Conservation (phyloP, 164 flowering plant species). For the Vitis rupestris region DNA sequence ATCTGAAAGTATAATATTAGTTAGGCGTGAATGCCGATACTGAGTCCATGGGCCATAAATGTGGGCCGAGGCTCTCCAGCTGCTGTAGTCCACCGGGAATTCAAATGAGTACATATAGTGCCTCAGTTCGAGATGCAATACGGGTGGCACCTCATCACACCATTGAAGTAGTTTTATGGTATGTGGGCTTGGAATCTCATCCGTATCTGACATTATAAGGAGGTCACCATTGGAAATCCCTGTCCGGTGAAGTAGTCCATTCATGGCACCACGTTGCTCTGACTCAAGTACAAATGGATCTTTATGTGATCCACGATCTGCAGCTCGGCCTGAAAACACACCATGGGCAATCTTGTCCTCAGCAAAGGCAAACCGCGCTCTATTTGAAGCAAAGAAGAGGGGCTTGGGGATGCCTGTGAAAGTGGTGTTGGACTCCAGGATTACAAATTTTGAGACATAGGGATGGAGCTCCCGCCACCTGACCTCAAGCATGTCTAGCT, state of each 20-base stretch:
- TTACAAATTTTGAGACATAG: constrained; percentile 42
- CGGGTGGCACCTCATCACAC: constrained; percentile 50
- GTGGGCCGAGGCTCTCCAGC: constrained; percentile 50
- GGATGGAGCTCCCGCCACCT: constrained; percentile 53
- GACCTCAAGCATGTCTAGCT: constrained; percentile 54
- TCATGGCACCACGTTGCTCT: constrained; percentile 43
- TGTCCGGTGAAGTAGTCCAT: constrained; percentile 33
- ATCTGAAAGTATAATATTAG: constrained; percentile 40
- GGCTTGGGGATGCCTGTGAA: constrained; percentile 66
- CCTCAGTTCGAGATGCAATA: constrained; percentile 49
- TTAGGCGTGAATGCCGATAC: constrained; percentile 52
- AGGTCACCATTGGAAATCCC: constrained; percentile 48
- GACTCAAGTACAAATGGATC: constrained; percentile 48
- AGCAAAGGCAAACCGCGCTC: constrained; percentile 36
- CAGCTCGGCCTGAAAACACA: constrained; percentile 27
- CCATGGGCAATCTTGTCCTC: constrained; percentile 37
- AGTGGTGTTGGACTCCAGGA: constrained; percentile 57
- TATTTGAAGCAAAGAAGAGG: constrained; percentile 37
- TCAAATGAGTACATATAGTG: constrained; percentile 62
- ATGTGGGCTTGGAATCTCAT: constrained; percentile 60
- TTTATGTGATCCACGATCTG: constrained; percentile 15
- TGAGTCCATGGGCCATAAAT: constrained; percentile 27
- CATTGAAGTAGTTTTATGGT: constrained; percentile 46
- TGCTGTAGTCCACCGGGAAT: constrained; percentile 60
- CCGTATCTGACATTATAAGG: constrained; percentile 52